Base-by-base conservation (phyloP, 148 eudicot genomes). In the Diospyros lotus region DNA sequence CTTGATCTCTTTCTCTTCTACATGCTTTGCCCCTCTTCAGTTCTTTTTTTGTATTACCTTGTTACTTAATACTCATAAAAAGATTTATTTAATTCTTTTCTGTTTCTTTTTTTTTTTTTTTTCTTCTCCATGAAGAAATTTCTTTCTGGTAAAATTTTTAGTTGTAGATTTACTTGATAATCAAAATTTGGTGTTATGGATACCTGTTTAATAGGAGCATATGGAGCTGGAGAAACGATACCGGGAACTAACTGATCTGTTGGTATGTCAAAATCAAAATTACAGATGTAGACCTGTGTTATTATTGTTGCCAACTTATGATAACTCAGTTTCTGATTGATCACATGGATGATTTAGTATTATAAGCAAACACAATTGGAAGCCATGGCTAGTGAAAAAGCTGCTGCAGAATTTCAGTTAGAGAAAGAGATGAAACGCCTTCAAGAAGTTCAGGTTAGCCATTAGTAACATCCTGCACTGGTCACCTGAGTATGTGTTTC, bases 281-380 rank as follows among this genome's bases (percentile, higher is more conserved):
- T 58, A 73, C 51, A 58, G 3, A 11, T 15, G 51, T 5, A 18
- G 44, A 44, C 3, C 17, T 28, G 55, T 42, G 13, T 18, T 42
- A 28, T 13, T 48, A 5, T 43, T 9, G 43, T 59, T 28, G 65
- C 7, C 41, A 15, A 66, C 17, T 40, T 51, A 9, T 17, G 52
- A 40, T 74, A 60, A 64, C 69, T 50, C 2, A 15, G 38, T 4
- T 3, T 51, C 2, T 52, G n/a, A 15, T 1, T 74, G 51, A 70
- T 41, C 45, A 12, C 54, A 28, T 75, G 66, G 41, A 55, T 79
- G 45, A 56, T 77, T 63, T 77, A 96, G 99, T 96, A 96, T 79
- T 93, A 93, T 89, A 96, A 96, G 87, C 99, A 96, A 91, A 96
- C 98, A 69, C 99, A 96, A 75, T 80, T 96, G 68, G 99, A 96